Evolutionary conservation across 805 yeast genomes (phyloP).

Genomic region (Blastobotrys attinorum): DNA sequence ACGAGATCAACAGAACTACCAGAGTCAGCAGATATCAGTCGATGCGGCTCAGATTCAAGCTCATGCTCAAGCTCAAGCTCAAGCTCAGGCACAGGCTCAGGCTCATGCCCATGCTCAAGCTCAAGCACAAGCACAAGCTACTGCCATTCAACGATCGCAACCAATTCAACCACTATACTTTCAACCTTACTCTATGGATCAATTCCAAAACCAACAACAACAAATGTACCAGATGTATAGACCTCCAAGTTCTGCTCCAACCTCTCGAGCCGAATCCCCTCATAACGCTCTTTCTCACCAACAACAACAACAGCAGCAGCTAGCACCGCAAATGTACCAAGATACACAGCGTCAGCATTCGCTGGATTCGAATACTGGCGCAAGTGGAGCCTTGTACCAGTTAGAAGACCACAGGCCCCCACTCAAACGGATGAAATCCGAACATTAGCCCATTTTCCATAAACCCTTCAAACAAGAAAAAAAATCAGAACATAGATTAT

Average conservation of each 20-base stretch:
- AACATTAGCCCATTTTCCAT: background rate
- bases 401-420: background rate
- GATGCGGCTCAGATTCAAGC: too few relatives aligned
- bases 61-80: too few relatives aligned
- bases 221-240: background rate
- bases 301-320: too few relatives aligned
- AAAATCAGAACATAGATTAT: too few relatives aligned
- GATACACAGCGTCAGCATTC: background rate
- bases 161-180: too few relatives aligned
- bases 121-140: background rate
- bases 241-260: background rate
- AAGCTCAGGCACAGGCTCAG: constrained; percentile 4
- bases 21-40: too few relatives aligned
- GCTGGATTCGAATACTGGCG: background rate
- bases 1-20: constrained; percentile 2
- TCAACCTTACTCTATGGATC: too few relatives aligned
- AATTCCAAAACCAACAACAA: background rate
- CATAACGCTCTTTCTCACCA: too few relatives aligned
- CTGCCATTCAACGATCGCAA: too few relatives aligned
- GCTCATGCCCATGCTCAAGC: background rate
- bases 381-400: background rate
- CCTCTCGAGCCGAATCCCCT: background rate
- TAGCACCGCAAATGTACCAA: background rate
- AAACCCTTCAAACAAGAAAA: background rate
- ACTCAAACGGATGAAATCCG: background rate